A percentile compares a stretch with the other conserved stretches of the same genome.
Conservation (phyloP, 306 rosid genomes). For the Cajanus cajan region DNA sequence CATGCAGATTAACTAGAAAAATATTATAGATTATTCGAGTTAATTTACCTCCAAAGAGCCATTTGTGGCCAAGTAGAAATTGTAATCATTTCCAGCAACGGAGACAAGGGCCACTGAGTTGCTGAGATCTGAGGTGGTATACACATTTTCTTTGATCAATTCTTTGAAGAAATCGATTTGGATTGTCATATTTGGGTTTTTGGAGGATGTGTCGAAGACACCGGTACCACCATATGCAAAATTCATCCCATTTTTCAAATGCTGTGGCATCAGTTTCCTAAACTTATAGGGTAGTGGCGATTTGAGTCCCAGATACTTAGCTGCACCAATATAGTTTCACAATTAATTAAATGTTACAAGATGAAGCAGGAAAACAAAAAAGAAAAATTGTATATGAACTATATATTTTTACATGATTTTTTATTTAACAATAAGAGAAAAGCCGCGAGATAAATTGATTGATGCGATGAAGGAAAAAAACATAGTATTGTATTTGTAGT, state of each 20-base stretch:
- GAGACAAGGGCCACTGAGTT: slow-evolving; percentile 60
- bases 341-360: not conserved
- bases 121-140: slow-evolving; percentile 34
- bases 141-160: slow-evolving; percentile 42
- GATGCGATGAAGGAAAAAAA: too few species aligned
- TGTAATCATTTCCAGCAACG: slow-evolving; percentile 70
- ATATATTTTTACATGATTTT: too few species aligned
- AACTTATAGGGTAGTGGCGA: slow-evolving; percentile 62
- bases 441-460: too few species aligned
- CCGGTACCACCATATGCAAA: slow-evolving; percentile 82
- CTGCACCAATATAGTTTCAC: slow-evolving; percentile 28
- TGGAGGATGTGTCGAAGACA: slow-evolving; percentile 48
- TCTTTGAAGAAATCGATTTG: slow-evolving; percentile 57
- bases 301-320: slow-evolving; percentile 50
- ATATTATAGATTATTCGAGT: not conserved
- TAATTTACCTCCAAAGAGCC: slow-evolving; percentile 37
- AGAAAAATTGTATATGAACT: too few species aligned
- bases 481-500: too few species aligned
- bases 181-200: slow-evolving; percentile 61
- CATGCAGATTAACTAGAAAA: not conserved
- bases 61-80: slow-evolving; percentile 22
- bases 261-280: slow-evolving; percentile 27
- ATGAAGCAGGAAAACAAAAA: too few species aligned
- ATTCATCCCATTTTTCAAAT: slow-evolving; percentile 70
- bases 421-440: too few species aligned